A percentile compares a stretch with the other conserved stretches of the same genome.
phyloP scores from a whole-genome alignment of 176 grass and related monocot genomes.

The Triticum turgidum region DNA sequence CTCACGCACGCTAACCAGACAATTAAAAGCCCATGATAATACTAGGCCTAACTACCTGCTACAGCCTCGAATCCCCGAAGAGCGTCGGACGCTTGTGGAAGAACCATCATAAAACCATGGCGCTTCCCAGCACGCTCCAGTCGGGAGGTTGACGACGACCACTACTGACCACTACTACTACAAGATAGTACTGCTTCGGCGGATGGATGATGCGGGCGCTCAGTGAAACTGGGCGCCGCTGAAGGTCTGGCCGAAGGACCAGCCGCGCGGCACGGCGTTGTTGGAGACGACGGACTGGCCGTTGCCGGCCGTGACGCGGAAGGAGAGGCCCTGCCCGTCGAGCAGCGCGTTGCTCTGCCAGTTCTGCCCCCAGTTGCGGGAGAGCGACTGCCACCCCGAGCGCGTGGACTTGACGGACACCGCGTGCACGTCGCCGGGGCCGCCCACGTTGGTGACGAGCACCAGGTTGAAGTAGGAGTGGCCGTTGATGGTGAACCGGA shows the following conservation, averaged over 20 bases:
- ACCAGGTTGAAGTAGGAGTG: slow-evolving; percentile 96
- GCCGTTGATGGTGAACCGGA: slow-evolving; percentile 85
- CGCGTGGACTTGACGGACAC: slow-evolving; percentile 50
- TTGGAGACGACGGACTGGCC: slow-evolving; percentile 48
- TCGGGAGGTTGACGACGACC: not conserved
- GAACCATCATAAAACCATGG: slow-evolving; percentile 53
- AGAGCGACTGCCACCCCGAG: slow-evolving; percentile 55
- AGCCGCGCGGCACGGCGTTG: slow-evolving; percentile 56
- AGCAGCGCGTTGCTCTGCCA: slow-evolving; percentile 75
- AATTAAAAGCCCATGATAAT: slow-evolving; percentile 31
- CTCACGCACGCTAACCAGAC: not conserved
- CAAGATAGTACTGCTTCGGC: not conserved
- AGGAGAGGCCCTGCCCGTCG: slow-evolving; percentile 53
- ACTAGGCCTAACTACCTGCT: slow-evolving; percentile 8
- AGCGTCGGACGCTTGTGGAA: slow-evolving; percentile 7
- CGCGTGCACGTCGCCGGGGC: slow-evolving; percentile 70
- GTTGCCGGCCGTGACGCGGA: slow-evolving; percentile 61
- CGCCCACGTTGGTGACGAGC: slow-evolving; percentile 81
- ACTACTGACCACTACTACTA: not conserved
- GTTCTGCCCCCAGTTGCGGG: slow-evolving; percentile 94
- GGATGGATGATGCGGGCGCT: not conserved
- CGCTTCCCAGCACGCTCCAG: slow-evolving; percentile 22
- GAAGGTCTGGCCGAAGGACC: slow-evolving; percentile 87
- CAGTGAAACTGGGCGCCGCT: slow-evolving; percentile 66
- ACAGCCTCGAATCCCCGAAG: slow-evolving; percentile 6